phyloP scores from a whole-genome alignment of 164 flowering plant species.

The Magnolia sinica region DNA sequence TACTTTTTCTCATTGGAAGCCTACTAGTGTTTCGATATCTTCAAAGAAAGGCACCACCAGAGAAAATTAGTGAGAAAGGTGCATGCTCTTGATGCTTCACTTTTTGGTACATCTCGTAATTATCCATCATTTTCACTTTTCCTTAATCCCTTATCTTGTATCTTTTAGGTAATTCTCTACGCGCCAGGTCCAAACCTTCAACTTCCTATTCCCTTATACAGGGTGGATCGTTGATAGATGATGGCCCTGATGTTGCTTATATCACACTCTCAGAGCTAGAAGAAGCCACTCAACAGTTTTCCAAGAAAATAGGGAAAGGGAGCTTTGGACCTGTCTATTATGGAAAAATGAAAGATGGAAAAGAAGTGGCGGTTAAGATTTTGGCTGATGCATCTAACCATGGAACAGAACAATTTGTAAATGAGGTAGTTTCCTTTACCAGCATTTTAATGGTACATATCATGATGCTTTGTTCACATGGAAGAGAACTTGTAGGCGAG shows the following conservation, averaged over 20 bases:
- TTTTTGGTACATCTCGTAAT: not conserved
- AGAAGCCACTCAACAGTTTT: slow-evolving; percentile 66
- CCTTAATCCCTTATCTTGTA: slow-evolving; percentile 1
- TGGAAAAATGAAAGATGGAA: slow-evolving; percentile 85
- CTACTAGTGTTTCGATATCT: slow-evolving; percentile 32
- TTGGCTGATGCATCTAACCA: slow-evolving; percentile 77
- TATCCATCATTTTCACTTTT: not conserved
- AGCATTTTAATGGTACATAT: not conserved
- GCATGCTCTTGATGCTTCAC: slow-evolving; percentile 10
- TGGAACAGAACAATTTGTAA: slow-evolving; percentile 70
- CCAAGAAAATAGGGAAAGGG: slow-evolving; percentile 77
- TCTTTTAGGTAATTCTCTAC: slow-evolving; percentile 43
- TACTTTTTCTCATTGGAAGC: slow-evolving; percentile 43
- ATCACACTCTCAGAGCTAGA: slow-evolving; percentile 62
- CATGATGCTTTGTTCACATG: not conserved
- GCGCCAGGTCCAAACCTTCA: slow-evolving; percentile 40
- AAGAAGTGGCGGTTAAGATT: slow-evolving; percentile 86
- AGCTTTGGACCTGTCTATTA: slow-evolving; percentile 95
- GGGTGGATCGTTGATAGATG: slow-evolving; percentile 55
- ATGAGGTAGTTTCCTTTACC: slow-evolving; percentile 52
- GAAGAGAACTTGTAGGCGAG: not conserved
- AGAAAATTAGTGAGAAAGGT: slow-evolving; percentile 43
- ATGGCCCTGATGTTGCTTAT: slow-evolving; percentile 48
- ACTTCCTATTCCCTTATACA: slow-evolving; percentile 34
- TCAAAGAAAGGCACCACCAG: slow-evolving; percentile 30